phyloP scores from a whole-genome alignment of 352 stramenopile genomes.

The Pythium phragmiticola region DNA sequence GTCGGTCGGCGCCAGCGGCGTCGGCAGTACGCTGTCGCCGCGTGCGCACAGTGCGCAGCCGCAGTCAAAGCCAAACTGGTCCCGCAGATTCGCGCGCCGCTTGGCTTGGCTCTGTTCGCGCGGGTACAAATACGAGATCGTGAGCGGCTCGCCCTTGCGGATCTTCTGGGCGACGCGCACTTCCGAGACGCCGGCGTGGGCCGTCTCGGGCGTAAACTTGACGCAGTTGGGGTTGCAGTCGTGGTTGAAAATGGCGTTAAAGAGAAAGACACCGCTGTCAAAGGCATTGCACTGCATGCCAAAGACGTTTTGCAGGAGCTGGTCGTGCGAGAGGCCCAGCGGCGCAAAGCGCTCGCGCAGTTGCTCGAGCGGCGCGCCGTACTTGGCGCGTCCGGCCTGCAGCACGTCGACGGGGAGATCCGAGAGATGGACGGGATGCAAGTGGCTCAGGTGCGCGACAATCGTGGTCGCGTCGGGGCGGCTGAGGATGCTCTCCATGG shows the following conservation, averaged over 20 bases:
- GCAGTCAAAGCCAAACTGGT: conserved; percentile 93
- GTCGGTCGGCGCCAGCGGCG: conserved; percentile 26
- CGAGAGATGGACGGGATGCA: conserved; percentile 85
- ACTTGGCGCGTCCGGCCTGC: conserved; percentile 50
- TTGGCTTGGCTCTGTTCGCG: conserved; percentile 85
- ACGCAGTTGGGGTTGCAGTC: conserved; percentile 93
- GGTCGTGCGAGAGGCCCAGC: conserved; percentile 49
- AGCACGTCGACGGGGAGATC: conserved; percentile 65
- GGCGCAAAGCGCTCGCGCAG: conserved; percentile 50
- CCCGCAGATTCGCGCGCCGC: conserved; percentile 74
- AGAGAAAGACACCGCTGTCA: conserved; percentile 91
- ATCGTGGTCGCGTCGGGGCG: conserved; percentile 66
- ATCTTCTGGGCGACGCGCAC: conserved; percentile 88
- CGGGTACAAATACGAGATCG: conserved; percentile 93
- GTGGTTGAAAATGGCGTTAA: conserved; percentile 95
- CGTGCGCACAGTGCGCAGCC: conserved; percentile 61
- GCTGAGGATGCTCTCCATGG: conserved; percentile 83
- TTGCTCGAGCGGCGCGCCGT: conserved; percentile 50
- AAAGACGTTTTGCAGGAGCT: conserved; percentile 88
- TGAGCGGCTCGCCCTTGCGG: conserved; percentile 86
- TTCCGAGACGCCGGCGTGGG: conserved; percentile 77
- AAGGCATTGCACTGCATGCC: conserved; percentile 94
- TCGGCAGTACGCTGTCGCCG: conserved; percentile 64
- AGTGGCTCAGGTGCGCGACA: conserved; percentile 70
- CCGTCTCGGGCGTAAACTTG: conserved; percentile 85